A percentile compares a stretch with the other conserved stretches of the same genome.
These are phyloP conservation scores for Cordia subcordata DNA, from an alignment of 257 asterid genomes.

Conservation along the genomic window DNA sequence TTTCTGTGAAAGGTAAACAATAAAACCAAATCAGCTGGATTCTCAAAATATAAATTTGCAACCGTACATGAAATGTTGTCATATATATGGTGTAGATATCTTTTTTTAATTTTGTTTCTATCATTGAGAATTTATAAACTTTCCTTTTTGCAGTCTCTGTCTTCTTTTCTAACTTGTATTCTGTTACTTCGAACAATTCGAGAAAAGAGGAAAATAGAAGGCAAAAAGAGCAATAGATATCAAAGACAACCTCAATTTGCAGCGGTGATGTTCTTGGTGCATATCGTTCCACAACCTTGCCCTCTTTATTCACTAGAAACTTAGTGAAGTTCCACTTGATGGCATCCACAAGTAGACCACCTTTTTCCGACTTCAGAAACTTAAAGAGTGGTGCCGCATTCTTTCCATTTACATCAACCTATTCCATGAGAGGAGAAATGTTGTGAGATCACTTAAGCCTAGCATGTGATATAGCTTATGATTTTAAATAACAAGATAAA, in stretches of 20 bases:
- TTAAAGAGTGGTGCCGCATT: conserved; percentile 66
- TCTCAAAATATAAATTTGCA: not conserved
- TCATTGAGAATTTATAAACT: not conserved
- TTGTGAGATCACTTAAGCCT: not conserved
- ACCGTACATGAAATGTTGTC: not conserved
- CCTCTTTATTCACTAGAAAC: conserved; percentile 69
- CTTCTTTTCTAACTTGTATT: too few relatives aligned
- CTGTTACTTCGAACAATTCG: too few relatives aligned
- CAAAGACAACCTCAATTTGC: conserved; percentile 53
- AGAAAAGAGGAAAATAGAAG: not conserved
- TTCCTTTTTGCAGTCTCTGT: too few relatives aligned
- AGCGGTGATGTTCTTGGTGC: conserved; percentile 72
- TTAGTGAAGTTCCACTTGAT: conserved; percentile 90
- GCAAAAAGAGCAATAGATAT: not conserved
- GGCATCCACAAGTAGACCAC: conserved; percentile 54
- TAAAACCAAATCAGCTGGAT: conserved; percentile 6
- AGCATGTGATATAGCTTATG: not conserved
- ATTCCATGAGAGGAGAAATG: not conserved
- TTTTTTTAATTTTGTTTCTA: not conserved
- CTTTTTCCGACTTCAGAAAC: conserved; percentile 70
- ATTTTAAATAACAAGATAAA: too few relatives aligned
- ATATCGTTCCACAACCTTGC: conserved; percentile 69
- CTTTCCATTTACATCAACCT: conserved; percentile 82
- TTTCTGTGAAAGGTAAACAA: conserved; percentile 38
- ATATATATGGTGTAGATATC: not conserved